phyloP scores from a whole-genome alignment of 2,329 filamentous ascomycete genomes.

The Biscogniauxia mediterranea region DNA sequence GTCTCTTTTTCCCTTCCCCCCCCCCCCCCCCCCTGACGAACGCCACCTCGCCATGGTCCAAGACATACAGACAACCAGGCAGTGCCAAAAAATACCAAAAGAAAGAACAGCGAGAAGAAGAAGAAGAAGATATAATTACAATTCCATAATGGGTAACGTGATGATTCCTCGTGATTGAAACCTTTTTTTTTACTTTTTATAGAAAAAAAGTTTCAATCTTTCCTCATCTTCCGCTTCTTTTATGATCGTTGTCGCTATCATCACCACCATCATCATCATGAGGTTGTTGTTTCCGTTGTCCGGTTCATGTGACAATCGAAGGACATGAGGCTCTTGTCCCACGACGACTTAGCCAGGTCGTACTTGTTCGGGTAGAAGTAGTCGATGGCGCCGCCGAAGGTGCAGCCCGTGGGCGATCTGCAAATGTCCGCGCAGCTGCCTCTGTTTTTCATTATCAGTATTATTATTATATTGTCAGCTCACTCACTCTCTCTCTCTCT shows the following conservation, averaged over 20 bases:
- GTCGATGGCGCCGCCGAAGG: slow-evolving; percentile 48
- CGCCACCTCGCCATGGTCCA: not conserved
- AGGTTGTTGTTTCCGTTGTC: slow-evolving; percentile 21
- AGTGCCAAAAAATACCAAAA: too few relatives aligned
- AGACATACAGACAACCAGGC: too few relatives aligned
- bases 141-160: too few relatives aligned
- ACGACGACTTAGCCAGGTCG: slow-evolving; percentile 44
- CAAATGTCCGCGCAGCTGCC: slow-evolving; percentile 43
- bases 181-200: too few relatives aligned
- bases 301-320: slow-evolving; percentile 37
- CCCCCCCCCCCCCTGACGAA: not conserved
- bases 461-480: slow-evolving; percentile 2
- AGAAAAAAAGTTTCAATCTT: not conserved
- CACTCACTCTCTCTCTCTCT: too few relatives aligned
- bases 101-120: too few relatives aligned
- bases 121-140: too few relatives aligned
- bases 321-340: slow-evolving; percentile 40
- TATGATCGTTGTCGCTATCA: not conserved
- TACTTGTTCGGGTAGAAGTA: slow-evolving; percentile 47
- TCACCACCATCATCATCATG: not conserved
- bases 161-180: not conserved
- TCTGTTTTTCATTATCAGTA: slow-evolving; percentile 22
- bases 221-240: not conserved
- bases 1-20: not conserved
- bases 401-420: slow-evolving; percentile 52